Percentiles rank a stretch among this genome's conserved stretches.
phyloP scores from a whole-genome alignment of 495 filamentous ascomycete species.

The Trichoderma gamsii region DNA sequence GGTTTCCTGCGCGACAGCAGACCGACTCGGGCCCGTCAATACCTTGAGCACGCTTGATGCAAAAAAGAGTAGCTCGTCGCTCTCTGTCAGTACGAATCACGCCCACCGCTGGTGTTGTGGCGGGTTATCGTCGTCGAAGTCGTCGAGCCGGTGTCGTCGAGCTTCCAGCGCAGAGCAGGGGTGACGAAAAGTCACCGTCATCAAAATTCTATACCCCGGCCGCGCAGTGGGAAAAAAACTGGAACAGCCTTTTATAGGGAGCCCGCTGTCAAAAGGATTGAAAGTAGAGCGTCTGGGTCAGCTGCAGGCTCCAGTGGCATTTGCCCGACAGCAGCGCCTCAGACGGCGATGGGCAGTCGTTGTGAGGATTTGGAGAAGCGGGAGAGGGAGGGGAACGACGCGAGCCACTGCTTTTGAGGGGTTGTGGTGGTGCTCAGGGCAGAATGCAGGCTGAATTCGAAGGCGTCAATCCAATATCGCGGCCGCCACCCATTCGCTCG shows the following conservation, averaged over 20 bases:
- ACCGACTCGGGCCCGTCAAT: neutral
- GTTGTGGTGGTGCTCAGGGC: neutral
- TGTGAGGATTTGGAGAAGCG: neutral
- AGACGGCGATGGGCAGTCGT: slow-evolving; percentile 8
- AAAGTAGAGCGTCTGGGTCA: neutral
- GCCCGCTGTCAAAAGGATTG: slow-evolving; percentile 1
- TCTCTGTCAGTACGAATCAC: neutral
- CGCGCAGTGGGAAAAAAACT: neutral
- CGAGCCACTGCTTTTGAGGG: neutral
- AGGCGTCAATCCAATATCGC: neutral
- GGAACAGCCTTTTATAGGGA: neutral
- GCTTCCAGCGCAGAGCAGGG: slow-evolving; percentile 5
- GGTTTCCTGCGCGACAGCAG: neutral
- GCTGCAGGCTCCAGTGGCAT: slow-evolving; percentile 3
- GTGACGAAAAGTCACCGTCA: slow-evolving; percentile 2
- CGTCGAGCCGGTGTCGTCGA: neutral
- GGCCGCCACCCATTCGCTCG: neutral
- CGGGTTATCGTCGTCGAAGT: neutral
- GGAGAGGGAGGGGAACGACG: neutral
- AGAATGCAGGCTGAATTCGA: neutral
- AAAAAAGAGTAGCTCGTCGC: neutral
- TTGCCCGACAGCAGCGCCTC: slow-evolving; percentile 12
- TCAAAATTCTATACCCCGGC: slow-evolving; percentile 1
- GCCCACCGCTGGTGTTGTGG: neutral
- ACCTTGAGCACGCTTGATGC: neutral